These are phyloP conservation scores for Gyromitra esculenta DNA, from an alignment of 2,329 filamentous ascomycete species.

Conservation along the genomic window DNA sequence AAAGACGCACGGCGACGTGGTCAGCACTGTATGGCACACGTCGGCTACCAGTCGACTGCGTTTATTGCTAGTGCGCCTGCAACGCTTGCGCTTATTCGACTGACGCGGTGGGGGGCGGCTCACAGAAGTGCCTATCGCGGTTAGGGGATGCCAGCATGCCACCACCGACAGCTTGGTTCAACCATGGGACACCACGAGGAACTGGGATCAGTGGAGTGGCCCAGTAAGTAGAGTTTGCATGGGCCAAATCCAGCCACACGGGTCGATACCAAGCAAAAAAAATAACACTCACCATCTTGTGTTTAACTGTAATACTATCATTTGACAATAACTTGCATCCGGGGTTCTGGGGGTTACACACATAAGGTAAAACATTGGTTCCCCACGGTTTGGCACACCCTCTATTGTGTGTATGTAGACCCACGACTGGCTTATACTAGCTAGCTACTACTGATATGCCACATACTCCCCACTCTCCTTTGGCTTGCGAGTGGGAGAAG, in stretches of 20 bases:
- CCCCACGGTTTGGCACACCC: conserved; percentile 44
- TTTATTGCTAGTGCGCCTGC: conserved; percentile 15
- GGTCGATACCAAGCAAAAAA: conserved; percentile 17
- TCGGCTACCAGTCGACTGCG: conserved; percentile 29
- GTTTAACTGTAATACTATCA: conserved; percentile 1
- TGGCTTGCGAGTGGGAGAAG: not conserved
- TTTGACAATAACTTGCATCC: not conserved
- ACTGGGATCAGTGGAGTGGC: not conserved
- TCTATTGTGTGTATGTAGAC: not conserved
- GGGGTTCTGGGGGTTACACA: not conserved
- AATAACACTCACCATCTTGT: not conserved
- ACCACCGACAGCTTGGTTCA: conserved; percentile 16
- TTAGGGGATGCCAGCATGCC: conserved; percentile 16
- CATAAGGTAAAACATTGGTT: conserved; percentile 42
- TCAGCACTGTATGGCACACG: conserved; percentile 18
- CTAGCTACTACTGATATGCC: conserved; percentile 23
- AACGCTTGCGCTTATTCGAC: conserved; percentile 19
- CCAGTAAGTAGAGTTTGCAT: not conserved
- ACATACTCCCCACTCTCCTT: conserved; percentile 2
- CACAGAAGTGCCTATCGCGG: not conserved
- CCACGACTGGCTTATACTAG: conserved; percentile 15
- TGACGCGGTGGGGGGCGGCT: not conserved
- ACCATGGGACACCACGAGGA: not conserved
- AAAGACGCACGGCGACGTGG: conserved; percentile 23
- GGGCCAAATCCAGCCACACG: conserved; percentile 22